These are phyloP conservation scores for Talaromyces sp. DNA, from an alignment of 2,329 filamentous ascomycete genomes.

Conservation along the genomic window DNA sequence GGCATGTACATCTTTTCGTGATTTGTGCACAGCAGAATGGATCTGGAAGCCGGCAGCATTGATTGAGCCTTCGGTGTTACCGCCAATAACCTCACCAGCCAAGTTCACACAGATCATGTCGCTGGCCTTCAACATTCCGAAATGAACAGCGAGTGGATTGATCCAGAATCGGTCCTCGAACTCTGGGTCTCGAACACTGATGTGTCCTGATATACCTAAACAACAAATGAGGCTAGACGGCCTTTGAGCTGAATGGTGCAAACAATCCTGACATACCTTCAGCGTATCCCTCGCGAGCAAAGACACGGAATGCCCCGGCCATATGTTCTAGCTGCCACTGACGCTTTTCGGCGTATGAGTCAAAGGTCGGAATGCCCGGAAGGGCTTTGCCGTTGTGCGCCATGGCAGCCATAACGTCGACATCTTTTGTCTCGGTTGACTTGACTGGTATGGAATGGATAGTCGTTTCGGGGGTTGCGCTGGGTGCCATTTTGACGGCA, in stretches of 20 bases:
- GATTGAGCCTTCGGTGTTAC: slow-evolving; percentile 28
- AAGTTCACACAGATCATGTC: slow-evolving; percentile 68
- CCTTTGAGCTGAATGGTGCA: no score
- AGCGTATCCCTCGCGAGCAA: slow-evolving; percentile 63
- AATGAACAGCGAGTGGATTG: slow-evolving; percentile 64
- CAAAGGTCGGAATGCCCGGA: slow-evolving; percentile 40
- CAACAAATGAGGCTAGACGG: neutral
- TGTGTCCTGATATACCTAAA: slow-evolving; percentile 66
- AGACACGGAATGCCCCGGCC: slow-evolving; percentile 67
- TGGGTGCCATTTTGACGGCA: slow-evolving; percentile 4
- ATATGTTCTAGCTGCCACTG: slow-evolving; percentile 60
- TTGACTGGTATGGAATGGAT: neutral
- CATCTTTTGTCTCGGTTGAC: neutral
- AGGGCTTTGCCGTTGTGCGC: slow-evolving; percentile 11
- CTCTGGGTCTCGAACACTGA: slow-evolving; percentile 66
- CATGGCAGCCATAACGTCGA: slow-evolving; percentile 16
- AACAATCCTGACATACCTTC: slow-evolving; percentile 60
- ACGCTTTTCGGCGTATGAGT: slow-evolving; percentile 56
- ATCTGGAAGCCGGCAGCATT: slow-evolving; percentile 71
- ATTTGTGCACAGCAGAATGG: slow-evolving; percentile 67
- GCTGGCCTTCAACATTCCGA: slow-evolving; percentile 61
- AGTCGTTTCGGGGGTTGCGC: neutral
- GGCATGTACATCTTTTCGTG: slow-evolving; percentile 63
- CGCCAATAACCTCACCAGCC: slow-evolving; percentile 62
- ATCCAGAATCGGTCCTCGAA: slow-evolving; percentile 64